Conservation (phyloP, 2,329 filamentous ascomycete species). For the Pseudogymnoascus pannorum region DNA sequence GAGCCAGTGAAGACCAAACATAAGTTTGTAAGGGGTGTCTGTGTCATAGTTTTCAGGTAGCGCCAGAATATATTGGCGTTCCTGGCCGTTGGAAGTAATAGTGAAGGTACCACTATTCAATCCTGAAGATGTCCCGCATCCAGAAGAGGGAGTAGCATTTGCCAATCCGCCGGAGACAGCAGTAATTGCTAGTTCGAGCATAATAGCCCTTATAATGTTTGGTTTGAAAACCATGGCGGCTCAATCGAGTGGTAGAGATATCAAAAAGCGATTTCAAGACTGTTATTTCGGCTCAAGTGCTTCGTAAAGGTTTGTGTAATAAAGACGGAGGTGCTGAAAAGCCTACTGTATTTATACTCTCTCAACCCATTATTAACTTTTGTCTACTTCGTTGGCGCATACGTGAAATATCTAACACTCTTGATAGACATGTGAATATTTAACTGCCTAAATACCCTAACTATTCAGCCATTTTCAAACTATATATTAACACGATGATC, state of each 20-base stretch:
- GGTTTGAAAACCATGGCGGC: neutral
- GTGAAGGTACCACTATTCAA: constrained; percentile 27
- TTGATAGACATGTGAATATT: neutral
- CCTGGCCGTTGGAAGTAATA: constrained; percentile 32
- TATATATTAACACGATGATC: neutral
- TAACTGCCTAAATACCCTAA: neutral
- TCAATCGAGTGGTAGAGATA: neutral
- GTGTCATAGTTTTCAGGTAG: constrained; percentile 35
- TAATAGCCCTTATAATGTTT: neutral
- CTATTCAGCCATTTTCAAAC: neutral
- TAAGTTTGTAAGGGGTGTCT: constrained; percentile 32
- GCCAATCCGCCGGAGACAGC: neutral
- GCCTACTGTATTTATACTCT: neutral
- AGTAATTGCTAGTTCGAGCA: neutral
- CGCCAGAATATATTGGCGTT: constrained; percentile 33
- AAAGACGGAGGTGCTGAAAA: neutral
- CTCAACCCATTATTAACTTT: neutral
- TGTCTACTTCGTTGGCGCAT: neutral
- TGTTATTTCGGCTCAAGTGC: neutral
- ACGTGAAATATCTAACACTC: neutral
- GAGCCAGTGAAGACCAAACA: constrained; percentile 37
- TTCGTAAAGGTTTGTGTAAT: neutral
- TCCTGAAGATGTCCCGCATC: constrained; percentile 30
- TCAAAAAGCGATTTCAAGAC: neutral
- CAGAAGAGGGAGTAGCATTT: constrained; percentile 17